Conservation (phyloP, 805 yeast genomes). For the Lipomyces oligophaga region DNA sequence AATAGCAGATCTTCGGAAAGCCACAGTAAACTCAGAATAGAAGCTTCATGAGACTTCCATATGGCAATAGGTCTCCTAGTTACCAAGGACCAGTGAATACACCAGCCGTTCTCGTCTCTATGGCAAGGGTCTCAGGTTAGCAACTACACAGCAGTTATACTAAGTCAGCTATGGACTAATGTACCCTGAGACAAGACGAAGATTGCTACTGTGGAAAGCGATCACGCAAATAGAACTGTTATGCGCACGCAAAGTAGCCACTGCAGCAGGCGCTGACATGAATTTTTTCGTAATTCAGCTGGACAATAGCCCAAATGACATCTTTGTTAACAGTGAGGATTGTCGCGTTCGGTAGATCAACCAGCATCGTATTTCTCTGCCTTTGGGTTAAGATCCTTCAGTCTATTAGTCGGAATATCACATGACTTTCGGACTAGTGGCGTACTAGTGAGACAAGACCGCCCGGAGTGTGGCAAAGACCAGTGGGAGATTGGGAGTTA, state of each 20-base stretch:
- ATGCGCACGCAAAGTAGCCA: constrained; percentile 22
- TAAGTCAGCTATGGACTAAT: not conserved
- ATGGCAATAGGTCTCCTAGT: constrained; percentile 53
- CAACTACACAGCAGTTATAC: no score
- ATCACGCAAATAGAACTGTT: constrained; percentile 6
- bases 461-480: no score
- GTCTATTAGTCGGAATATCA: no score
- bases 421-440: not conserved
- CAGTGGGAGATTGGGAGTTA: no score
- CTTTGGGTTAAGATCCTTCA: no score
- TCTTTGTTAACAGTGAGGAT: no score
- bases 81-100: constrained; percentile 61
- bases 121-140: not conserved
- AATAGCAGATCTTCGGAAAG: constrained; percentile 34
- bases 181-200: constrained; percentile 20
- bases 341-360: no score
- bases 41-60: constrained; percentile 58
- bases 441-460: no score
- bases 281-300: no score
- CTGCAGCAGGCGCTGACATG: constrained; percentile 14
- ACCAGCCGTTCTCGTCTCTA: constrained; percentile 57
- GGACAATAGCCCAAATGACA: no score
- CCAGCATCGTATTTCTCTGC: no score
- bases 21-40: constrained; percentile 50
- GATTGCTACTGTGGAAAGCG: constrained; percentile 14